Conservation (phyloP, 139 green algal species). For the Edaphochlamys debaryana region DNA sequence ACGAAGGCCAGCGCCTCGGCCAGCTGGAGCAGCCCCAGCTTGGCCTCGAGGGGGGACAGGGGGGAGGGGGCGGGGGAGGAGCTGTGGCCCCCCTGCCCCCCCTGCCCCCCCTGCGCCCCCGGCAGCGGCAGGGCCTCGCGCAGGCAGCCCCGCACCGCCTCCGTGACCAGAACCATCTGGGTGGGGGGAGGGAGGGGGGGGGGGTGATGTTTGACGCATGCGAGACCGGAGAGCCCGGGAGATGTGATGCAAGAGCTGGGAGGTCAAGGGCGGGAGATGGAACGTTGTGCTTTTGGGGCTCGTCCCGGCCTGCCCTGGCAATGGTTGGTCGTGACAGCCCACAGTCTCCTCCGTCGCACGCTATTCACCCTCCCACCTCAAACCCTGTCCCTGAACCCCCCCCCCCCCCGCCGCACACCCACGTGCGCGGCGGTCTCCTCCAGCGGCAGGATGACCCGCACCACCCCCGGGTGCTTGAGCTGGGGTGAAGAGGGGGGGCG, state of each 20-base stretch:
- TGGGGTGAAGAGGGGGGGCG: conserved; percentile 30
- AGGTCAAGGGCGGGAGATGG: too few species aligned
- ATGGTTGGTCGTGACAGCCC: too few species aligned
- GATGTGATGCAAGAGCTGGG: too few species aligned
- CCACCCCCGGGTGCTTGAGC: conserved; percentile 78
- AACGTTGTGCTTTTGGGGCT: too few species aligned
- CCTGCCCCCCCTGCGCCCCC: conserved; percentile 3
- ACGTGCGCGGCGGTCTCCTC: conserved; percentile 72
- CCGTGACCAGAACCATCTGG: conserved; percentile 21
- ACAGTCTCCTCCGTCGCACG: too few species aligned
- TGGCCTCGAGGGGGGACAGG: conserved; percentile 81
- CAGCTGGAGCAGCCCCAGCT: conserved; percentile 82
- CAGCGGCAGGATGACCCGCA: conserved; percentile 82
- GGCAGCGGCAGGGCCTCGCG: not conserved
- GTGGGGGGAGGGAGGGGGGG: not conserved
- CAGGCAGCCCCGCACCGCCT: conserved; percentile 5
- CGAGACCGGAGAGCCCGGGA: too few species aligned
- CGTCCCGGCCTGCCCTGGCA: too few species aligned
- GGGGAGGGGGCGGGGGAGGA: too few species aligned
- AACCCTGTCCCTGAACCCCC: too few species aligned
- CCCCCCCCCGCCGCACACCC: too few species aligned
- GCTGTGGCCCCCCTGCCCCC: not conserved
- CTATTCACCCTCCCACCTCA: not conserved
- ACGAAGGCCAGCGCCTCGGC: conserved; percentile 85
- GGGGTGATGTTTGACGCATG: too few species aligned